A percentile compares a stretch with the other conserved stretches of the same genome.
Evolutionary conservation across 768 basidiomycete species (phyloP).

Genomic region (Kwoniella heveanensis): DNA sequence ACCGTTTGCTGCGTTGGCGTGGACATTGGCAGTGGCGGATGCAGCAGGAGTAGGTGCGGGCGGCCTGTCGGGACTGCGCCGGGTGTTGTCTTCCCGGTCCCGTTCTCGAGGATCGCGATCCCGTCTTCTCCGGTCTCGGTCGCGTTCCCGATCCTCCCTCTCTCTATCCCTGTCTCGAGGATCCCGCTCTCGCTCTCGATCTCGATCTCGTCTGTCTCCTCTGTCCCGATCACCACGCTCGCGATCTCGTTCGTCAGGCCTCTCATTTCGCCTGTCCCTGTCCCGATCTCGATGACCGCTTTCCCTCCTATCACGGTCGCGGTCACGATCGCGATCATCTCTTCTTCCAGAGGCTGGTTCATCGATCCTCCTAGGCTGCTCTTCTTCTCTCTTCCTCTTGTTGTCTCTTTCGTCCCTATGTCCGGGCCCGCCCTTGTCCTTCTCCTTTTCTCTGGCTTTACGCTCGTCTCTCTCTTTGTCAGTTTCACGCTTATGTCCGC

Average conservation of each 20-base stretch:
- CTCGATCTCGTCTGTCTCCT: slow-evolving; percentile 49
- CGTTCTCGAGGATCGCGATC: neutral
- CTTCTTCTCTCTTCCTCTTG: slow-evolving; percentile 36
- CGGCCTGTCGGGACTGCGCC: neutral
- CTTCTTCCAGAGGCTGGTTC: slow-evolving; percentile 15
- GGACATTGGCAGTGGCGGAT: neutral
- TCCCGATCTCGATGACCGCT: slow-evolving; percentile 11
- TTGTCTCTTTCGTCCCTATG: slow-evolving; percentile 17
- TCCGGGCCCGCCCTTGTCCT: slow-evolving; percentile 17
- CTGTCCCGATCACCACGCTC: slow-evolving; percentile 59
- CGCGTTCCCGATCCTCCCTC: slow-evolving; percentile 30
- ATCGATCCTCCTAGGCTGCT: slow-evolving; percentile 32
- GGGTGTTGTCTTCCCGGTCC: slow-evolving; percentile 2
- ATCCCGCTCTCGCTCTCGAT: slow-evolving; percentile 22
- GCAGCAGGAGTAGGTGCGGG: no score
- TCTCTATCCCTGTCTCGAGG: slow-evolving; percentile 15
- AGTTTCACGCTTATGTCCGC: slow-evolving; percentile 14
- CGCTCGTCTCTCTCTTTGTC: slow-evolving; percentile 33
- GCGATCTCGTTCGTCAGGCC: slow-evolving; percentile 18
- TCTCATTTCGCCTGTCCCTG: slow-evolving; percentile 14
- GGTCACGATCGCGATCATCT: slow-evolving; percentile 6
- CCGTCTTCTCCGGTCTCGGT: slow-evolving; percentile 7
- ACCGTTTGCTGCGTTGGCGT: slow-evolving; percentile 11
- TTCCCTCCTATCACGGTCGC: slow-evolving; percentile 17
- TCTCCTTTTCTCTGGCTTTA: slow-evolving; percentile 22